Evolutionary conservation across 139 green algal species (phyloP), one percentile per base, ranked within the genome.

Genomic region (Tetraselmis striata): DNA sequence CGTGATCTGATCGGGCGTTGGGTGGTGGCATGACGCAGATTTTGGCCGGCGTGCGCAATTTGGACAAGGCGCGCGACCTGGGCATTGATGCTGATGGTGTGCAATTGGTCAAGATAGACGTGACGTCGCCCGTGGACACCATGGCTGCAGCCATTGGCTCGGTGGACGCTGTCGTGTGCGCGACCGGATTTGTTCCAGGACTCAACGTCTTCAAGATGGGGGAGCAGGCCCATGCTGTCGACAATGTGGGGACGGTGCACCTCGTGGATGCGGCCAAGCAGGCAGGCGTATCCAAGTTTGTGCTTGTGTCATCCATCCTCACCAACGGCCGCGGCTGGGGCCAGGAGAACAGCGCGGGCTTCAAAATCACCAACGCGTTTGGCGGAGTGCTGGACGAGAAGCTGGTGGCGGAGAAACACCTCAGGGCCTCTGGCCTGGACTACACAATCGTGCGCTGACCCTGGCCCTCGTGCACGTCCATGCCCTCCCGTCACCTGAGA

Each of bases 331-430:
- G 77, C 2, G 84, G 77, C 31, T 81, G 81, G 59, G 86, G 86
- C 24, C 29, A 32, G 31, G 82, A 23, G 28, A 77, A 88, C 23
- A 84, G 78, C 30, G 59, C 85, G 1, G 80, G 77, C 28, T 90
- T 87, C 59, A 76, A 85, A 0, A 84, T 88, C 31, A 86, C 87
- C 45, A 90, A 90, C 82, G 84, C 87, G 25, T 90, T 90, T 28
- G 87, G 84, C 23, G 59, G 77, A 22, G 84, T 87, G 30, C 80
- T 84, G n/a, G 80, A 85, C 30, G 77, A 85, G 78, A 87, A 87
- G 84, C 77, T 87, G 29, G 80, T 78, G 30, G 80, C 76, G 29
- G 77, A 67, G 28, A 80, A 80, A 2, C 25, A 27, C 27, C 77
- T 67, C 18, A 27, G 28, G 23, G 77, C 30, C 27, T 28, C 26